A percentile compares a stretch with the other conserved stretches of the same genome.
These are phyloP conservation scores for Chaetomiaceae sp. DNA, from an alignment of 2,329 filamentous ascomycete species.

Conservation along the genomic window DNA sequence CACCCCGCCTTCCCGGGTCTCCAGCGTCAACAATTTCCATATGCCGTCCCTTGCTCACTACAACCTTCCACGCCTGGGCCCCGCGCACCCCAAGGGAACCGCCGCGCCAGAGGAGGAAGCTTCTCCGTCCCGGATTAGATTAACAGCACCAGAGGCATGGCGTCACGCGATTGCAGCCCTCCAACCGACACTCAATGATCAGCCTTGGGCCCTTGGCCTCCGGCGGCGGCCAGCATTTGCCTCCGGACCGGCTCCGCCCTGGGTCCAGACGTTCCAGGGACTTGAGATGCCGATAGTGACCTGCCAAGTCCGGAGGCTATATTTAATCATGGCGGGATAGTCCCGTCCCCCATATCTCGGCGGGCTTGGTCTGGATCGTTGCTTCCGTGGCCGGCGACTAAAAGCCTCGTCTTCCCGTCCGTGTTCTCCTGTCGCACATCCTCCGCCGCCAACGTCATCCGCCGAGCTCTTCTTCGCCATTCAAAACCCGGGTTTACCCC, in stretches of 20 bases:
- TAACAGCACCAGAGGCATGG: slow-evolving; percentile 19
- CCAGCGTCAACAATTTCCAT: slow-evolving; percentile 6
- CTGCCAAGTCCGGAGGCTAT: slow-evolving; percentile 20
- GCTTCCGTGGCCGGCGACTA: neutral
- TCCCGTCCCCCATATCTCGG: slow-evolving; percentile 10
- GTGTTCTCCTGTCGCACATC: neutral
- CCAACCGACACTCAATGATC: slow-evolving; percentile 17
- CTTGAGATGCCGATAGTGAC: slow-evolving; percentile 18
- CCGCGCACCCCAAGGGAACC: neutral
- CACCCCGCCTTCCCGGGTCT: slow-evolving; percentile 13
- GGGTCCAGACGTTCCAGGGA: neutral
- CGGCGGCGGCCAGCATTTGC: slow-evolving; percentile 9
- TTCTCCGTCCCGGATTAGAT: slow-evolving; percentile 23
- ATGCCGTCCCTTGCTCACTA: slow-evolving; percentile 7
- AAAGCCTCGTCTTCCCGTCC: slow-evolving; percentile 5
- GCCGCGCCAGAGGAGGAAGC: slow-evolving; percentile 13
- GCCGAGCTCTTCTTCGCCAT: neutral
- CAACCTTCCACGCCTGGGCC: slow-evolving; percentile 2
- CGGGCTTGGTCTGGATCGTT: neutral
- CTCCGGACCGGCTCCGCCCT: slow-evolving; percentile 18
- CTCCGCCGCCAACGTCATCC: neutral
- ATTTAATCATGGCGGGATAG: slow-evolving; percentile 23
- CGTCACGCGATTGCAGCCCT: slow-evolving; percentile 24
- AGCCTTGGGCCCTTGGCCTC: slow-evolving; percentile 15
- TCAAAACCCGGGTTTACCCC: too few species aligned